Conservation (phyloP, 2,329 filamentous ascomycete genomes). For the Aspergillus sp. region DNA sequence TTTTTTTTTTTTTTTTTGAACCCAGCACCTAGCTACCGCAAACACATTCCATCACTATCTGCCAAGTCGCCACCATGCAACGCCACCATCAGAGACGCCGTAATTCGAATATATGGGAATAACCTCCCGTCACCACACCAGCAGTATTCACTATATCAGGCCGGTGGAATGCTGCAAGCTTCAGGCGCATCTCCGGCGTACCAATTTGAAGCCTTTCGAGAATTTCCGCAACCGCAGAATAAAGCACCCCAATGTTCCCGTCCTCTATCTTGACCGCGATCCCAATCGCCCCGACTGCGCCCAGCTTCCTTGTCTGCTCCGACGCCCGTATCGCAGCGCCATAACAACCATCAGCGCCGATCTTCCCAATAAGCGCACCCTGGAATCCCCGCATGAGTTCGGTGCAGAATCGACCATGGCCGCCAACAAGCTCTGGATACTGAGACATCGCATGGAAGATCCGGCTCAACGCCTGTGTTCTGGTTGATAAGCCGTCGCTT, state of each 20-base stretch:
- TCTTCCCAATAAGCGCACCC: slow-evolving; percentile 46
- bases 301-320: slow-evolving; percentile 36
- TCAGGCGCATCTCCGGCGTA: slow-evolving; percentile 25
- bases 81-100: background rate
- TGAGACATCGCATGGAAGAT: slow-evolving; percentile 46
- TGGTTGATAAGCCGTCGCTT: slow-evolving; percentile 7
- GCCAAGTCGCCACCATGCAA: background rate
- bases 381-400: slow-evolving; percentile 43
- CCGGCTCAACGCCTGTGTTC: slow-evolving; percentile 28
- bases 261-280: slow-evolving; percentile 53
- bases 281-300: slow-evolving; percentile 37
- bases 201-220: slow-evolving; percentile 46
- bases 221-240: slow-evolving; percentile 46
- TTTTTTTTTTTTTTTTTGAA: background rate
- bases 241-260: slow-evolving; percentile 46
- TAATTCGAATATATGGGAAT: background rate
- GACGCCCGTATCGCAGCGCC: slow-evolving; percentile 44
- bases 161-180: slow-evolving; percentile 35
- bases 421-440: slow-evolving; percentile 47
- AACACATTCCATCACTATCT: background rate
- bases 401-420: slow-evolving; percentile 50
- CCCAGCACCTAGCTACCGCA: background rate
- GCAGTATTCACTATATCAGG: slow-evolving; percentile 40
- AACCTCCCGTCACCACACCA: slow-evolving; percentile 37
- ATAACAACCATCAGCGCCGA: slow-evolving; percentile 53